Evolutionary conservation across 2,329 filamentous ascomycete species (phyloP), one percentile per base, ranked within the genome.

Genomic region (Paraconiothyrium brasiliense): DNA sequence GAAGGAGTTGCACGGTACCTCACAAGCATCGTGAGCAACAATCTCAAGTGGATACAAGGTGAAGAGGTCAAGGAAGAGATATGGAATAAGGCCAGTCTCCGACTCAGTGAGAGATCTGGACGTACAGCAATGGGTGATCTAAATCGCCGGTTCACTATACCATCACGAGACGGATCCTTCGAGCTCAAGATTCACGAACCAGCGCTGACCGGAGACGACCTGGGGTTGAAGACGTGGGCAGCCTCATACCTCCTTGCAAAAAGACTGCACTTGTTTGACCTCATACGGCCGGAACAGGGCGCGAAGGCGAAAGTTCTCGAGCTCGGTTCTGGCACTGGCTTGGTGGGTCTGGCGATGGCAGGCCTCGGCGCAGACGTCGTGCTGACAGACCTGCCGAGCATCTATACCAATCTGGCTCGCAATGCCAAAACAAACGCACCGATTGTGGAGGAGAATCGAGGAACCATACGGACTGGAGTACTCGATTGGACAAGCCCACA

Each of bases 221-320:
- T 98, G 20, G 95, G 95, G 1, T 85, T 96, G 76, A 98, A 99
- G 79, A 99, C 95, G 0, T 98, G 95, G 95, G 92, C 92, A 0
- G 94, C 93, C 0, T 94, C 93, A 0, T 96, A 93, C 73, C 85
- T 96, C 2, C 87, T 98, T 4, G 91, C 94, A 0, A 90, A 87
- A 67, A 88, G 91, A 27, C 85, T 98, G 30, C 72, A 73, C 51
- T 64, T 62, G 3, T 73, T 85, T 16, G 39, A 66, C 4, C 44
- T 76, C 6, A 39, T 67, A 13, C 34, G 59, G 1, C 4, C 27
- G 14, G 49, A 20, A 16, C 39, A 27, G 16, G 51, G 52, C 10
- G n/a, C 58, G 7, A 65, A 58, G 27, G 50, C 62, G 14, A 63
- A 77, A 32, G 81, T 85, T 6, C 84, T 98, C 9, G 94, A 98